Base-by-base conservation (phyloP, 176 grass and related monocot species). In the Carex littledalei region DNA sequence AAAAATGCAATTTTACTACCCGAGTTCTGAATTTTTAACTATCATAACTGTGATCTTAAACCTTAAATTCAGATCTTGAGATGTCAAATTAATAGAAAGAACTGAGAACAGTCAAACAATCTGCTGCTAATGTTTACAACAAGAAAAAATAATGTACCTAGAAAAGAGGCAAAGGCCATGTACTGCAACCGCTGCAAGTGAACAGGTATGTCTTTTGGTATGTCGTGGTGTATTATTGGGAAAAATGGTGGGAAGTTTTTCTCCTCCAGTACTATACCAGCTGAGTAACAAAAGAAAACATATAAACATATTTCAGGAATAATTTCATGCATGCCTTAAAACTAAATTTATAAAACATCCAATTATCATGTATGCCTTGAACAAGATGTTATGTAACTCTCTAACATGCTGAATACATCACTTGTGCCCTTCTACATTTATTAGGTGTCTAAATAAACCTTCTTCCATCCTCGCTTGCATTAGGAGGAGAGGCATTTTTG, bases 191-290 rank as follows among this genome's bases (percentile, higher is more conserved):
- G 65, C 81, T 95, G 93, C 71, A 94, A 57, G 77, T 95, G 90
- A 84, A 95, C 83, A 35, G 96, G 93, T 89, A 95, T 98, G 85
- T 98, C 96, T 74, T 94, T 95, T 69, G 88, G 83, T 88, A 98
- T 98, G 86, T 98, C 96, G 84, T 98, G 93, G 92, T 95, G 96
- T 76, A 98, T 98, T 87, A 98, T 84, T 41, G 96, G 93, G 37
- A 98, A 88, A 88, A 98, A 95, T 29, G 96, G 93, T 39, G 93
- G 96, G 88, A 93, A 98, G 72, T 98, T 98, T 89, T 95, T 98
- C 55, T 88, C 87, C 66, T 98, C 91, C 53, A 98, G 90, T 55
- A 94, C 91, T 87, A 95, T 94, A 64, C 96, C 96, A 89, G 88
- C 96, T 98, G 90, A 39, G 81, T 86, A 86, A 84, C 65, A 94